Evolutionary conservation across 306 rosid species (phyloP).

Genomic region (Pyrus bretschneideri): DNA sequence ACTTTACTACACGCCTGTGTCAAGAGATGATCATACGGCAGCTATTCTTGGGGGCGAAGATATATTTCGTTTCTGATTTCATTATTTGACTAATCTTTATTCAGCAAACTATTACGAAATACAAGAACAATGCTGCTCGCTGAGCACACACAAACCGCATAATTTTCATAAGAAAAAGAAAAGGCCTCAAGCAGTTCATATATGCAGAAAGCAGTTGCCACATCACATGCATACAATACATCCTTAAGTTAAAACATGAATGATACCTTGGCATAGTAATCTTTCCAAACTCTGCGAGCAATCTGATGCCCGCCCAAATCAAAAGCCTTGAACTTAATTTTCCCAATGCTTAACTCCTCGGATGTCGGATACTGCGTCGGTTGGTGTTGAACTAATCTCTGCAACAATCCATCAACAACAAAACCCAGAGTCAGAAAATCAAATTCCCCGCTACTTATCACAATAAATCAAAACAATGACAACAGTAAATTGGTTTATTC

Average conservation of each 20-base stretch:
- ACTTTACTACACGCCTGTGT: not conserved
- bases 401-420: constrained; percentile 24
- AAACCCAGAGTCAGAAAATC: not conserved
- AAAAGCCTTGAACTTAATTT: constrained; percentile 86
- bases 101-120: not conserved
- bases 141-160: not conserved
- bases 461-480: not conserved
- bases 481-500: not conserved
- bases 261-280: constrained; percentile 72
- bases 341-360: constrained; percentile 75
- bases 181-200: not conserved
- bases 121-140: not conserved
- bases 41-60: no score
- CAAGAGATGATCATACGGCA: not conserved
- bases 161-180: not conserved
- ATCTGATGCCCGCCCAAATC: constrained; percentile 80
- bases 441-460: not conserved
- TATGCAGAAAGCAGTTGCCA: not conserved
- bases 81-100: not conserved
- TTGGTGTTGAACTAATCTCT: constrained; percentile 83
- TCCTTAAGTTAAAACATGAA: not conserved
- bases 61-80: not conserved
- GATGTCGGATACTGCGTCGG: constrained; percentile 82
- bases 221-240: not conserved
- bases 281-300: constrained; percentile 86